Evolutionary conservation across 139 green algal species (phyloP), one percentile per base, ranked within the genome.

Genomic region (Chlorella ohadii): DNA sequence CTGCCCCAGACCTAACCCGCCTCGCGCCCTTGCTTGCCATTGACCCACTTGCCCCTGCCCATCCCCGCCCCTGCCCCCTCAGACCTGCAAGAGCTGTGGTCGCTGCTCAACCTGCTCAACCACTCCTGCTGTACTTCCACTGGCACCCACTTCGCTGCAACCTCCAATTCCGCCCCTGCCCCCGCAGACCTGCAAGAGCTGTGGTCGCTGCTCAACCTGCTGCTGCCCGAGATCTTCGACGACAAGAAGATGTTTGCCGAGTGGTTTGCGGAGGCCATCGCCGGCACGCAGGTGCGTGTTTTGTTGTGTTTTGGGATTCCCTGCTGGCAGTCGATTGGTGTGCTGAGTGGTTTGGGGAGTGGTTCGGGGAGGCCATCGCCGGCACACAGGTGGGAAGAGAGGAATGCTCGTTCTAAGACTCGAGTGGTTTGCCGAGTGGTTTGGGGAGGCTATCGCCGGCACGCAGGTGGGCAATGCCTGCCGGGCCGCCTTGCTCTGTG

Each of bases 141-240:
- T n/a, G n/a, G n/a, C n/a, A n/a, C n/a, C n/a, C n/a, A n/a, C n/a
- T n/a, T n/a, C n/a, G n/a, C n/a, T n/a, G n/a, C n/a, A n/a, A n/a
- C n/a, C n/a, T n/a, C n/a, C n/a, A n/a, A n/a, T n/a, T n/a, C n/a
- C 44, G 44, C 44, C 44, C 44, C 44, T 51, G 6, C 44, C 44
- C 44, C 44, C 9, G 44, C 44, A 51, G 44, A 51, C 85, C 94
- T 99, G 76, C 83, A 83, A 23, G 96, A 98, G 89, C 90, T 98
- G 41, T 98, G 96, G 96, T 89, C 78, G 56, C 90, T 98, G 67
- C 92, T 98, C 64, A 97, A 98, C 91, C 91, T 98, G 67, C 89
- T 98, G 36, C 89, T 98, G 44, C 96, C 96, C 25, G 86, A 95
- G 56, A 93, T 99, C n/a, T 99, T 99, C 87, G 94, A 98, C 87